Percentiles rank a stretch among this genome's conserved stretches.
Conservation (phyloP, 345 rosid genomes). For the Camelina hispida region DNA sequence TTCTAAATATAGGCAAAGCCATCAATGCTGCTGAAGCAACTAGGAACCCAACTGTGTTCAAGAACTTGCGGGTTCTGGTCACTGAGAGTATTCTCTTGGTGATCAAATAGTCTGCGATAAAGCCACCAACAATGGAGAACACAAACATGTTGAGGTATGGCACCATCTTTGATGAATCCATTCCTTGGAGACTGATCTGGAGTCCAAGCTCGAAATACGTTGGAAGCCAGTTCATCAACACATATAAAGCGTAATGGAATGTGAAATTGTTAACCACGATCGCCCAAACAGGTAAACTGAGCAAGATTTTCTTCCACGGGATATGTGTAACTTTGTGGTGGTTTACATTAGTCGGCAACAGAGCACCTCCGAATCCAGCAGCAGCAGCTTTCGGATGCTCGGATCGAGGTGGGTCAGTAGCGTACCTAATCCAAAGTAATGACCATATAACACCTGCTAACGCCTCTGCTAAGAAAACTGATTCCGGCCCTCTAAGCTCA, state of each 20-base stretch:
- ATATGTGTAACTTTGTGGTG: constrained; percentile 70
- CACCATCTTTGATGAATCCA: constrained; percentile 98
- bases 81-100: constrained; percentile 75
- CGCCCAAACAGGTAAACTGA: constrained; percentile 87
- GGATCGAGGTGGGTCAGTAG: constrained; percentile 88
- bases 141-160: constrained; percentile 97
- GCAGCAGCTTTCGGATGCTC: constrained; percentile 93
- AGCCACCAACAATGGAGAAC: constrained; percentile 94
- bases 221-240: constrained; percentile 97
- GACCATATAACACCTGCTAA: constrained; percentile 86
- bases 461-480: constrained; percentile 91
- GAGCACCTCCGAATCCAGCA: constrained; percentile 75
- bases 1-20: constrained; percentile 80
- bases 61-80: constrained; percentile 76
- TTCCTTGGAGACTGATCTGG: constrained; percentile 87
- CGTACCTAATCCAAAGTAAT: constrained; percentile 79
- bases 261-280: constrained; percentile 94
- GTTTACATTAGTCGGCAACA: constrained; percentile 66
- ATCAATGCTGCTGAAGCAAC: constrained; percentile 83
- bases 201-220: constrained; percentile 91
- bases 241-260: constrained; percentile 92
- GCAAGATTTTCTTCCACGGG: constrained; percentile 84
- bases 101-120: constrained; percentile 87
- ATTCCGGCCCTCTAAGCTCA: constrained; percentile 82
- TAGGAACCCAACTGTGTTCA: constrained; percentile 82